Evolutionary conservation across 345 rosid species (phyloP), one percentile per base, ranked within the genome.

Genomic region (Pistacia integerrima): DNA sequence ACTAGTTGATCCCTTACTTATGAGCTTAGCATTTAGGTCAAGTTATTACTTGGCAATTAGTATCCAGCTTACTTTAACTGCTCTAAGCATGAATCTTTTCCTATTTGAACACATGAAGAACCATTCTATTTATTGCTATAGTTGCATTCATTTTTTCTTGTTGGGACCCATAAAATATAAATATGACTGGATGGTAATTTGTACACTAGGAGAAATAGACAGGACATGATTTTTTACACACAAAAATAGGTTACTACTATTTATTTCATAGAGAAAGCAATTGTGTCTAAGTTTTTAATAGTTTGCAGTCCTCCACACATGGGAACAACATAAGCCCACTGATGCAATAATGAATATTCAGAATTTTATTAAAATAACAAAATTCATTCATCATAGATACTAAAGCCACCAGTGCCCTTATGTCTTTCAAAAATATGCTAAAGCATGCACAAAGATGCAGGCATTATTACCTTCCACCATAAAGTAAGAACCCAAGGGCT

Each of bases 401-500:
- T 35, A 41, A 71, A 33, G 9, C 33, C 48, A 16, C 22, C 8
- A 2, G 11, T 18, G 35, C 8, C 18, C 13, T 33, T 54, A 20
- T n/a, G 54, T 51, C 48, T 56, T 30, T 74, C 69, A 8, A 80
- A 38, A 9, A 57, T 70, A 64, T 58, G 41, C 64, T 8, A 30
- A 51, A 54, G 75, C 48, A 70, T 38, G 35, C 59, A 74, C 8
- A 30, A 51, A 52, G 61, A 65, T 61, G 20, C 41, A 55, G 74
- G 74, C 13, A 62, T 38, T 65, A 36, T 80, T 84, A 94, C 98
- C 98, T 92, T 89, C 98, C 98, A 58, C 98, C 98, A 70, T 91
- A 94, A 17, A 94, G 90, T 77, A 94, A 80, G 78, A 94, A 94
- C 20, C 97, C 98, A 67, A 94, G 88, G 49, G 98, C 97, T 0